Percentiles rank a stretch among this genome's conserved stretches.
phyloP scores from a whole-genome alignment of 768 basidiomycete genomes.

The Exsudoporus frostii region DNA sequence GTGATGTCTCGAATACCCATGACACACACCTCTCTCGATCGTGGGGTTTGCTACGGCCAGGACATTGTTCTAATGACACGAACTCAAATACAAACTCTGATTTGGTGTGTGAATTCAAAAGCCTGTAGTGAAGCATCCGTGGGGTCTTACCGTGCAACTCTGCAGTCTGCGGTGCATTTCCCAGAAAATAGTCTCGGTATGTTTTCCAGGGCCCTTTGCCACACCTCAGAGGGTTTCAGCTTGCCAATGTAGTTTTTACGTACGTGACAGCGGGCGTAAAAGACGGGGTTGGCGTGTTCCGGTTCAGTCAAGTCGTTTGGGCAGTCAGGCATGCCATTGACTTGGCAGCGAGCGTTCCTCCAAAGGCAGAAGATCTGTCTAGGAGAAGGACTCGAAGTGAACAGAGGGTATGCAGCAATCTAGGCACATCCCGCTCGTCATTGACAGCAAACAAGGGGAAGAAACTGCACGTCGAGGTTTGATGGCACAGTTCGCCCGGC shows the following conservation, averaged over 20 bases:
- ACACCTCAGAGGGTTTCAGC: not conserved
- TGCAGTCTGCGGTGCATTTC: conserved; percentile 9
- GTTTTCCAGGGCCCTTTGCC: conserved; percentile 8
- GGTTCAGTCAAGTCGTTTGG: too few species aligned
- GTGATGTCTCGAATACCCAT: not conserved
- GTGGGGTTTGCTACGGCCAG: not conserved
- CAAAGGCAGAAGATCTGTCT: too few species aligned
- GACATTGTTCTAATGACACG: not conserved
- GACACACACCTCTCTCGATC: not conserved
- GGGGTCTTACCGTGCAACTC: not conserved
- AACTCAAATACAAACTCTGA: not conserved
- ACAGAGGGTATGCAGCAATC: too few species aligned
- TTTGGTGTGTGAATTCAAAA: not conserved
- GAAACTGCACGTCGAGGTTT: too few species aligned
- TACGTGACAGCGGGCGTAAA: conserved; percentile 22
- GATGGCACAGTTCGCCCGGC: too few species aligned
- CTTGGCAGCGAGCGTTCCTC: too few species aligned
- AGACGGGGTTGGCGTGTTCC: conserved; percentile 44
- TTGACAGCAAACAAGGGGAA: too few species aligned
- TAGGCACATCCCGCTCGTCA: too few species aligned
- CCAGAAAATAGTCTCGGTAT: conserved; percentile 1
- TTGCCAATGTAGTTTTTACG: not conserved
- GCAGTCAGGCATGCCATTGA: too few species aligned
- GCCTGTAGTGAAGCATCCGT: not conserved
- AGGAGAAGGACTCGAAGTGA: too few species aligned